A percentile compares a stretch with the other conserved stretches of the same genome.
These are phyloP conservation scores for Sporothrix euskadiensis DNA, from an alignment of 2,329 filamentous ascomycete species.

Conservation along the genomic window DNA sequence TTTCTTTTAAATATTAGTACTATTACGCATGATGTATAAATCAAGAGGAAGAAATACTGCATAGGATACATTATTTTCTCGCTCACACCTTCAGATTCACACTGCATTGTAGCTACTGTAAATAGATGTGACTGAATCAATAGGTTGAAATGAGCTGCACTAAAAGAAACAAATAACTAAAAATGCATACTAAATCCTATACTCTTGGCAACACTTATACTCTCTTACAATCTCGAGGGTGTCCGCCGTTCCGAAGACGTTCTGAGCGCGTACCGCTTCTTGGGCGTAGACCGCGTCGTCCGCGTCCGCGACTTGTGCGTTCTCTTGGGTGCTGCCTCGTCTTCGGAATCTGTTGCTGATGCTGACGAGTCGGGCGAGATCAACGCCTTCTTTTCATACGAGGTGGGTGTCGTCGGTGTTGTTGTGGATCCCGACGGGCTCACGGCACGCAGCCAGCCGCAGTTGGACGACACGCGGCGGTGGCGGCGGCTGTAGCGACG, in stretches of 20 bases:
- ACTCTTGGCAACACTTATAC: no score
- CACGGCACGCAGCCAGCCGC: not conserved
- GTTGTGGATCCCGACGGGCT: not conserved
- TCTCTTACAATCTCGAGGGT: not conserved
- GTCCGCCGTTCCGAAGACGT: not conserved
- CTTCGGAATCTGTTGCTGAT: not conserved
- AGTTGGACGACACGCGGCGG: slow-evolving; percentile 9
- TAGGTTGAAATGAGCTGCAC: not conserved
- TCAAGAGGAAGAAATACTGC: slow-evolving; percentile 4
- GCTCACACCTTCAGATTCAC: not conserved
- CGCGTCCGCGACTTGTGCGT: not conserved
- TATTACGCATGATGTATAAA: slow-evolving; percentile 12
- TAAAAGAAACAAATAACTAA: no score
- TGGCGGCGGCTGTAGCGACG: slow-evolving; percentile 5
- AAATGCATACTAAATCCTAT: no score
- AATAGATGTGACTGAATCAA: not conserved
- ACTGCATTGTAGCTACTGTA: not conserved
- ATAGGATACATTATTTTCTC: not conserved
- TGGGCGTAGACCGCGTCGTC: not conserved
- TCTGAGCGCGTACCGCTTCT: slow-evolving; percentile 3
- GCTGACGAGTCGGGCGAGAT: not conserved
- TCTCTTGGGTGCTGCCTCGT: slow-evolving; percentile 1
- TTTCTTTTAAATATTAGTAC: not conserved
- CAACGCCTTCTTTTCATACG: not conserved
- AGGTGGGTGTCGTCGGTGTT: not conserved